These are phyloP conservation scores for Tarenaya hassleriana DNA, from an alignment of 345 rosid species.

Conservation along the genomic window DNA sequence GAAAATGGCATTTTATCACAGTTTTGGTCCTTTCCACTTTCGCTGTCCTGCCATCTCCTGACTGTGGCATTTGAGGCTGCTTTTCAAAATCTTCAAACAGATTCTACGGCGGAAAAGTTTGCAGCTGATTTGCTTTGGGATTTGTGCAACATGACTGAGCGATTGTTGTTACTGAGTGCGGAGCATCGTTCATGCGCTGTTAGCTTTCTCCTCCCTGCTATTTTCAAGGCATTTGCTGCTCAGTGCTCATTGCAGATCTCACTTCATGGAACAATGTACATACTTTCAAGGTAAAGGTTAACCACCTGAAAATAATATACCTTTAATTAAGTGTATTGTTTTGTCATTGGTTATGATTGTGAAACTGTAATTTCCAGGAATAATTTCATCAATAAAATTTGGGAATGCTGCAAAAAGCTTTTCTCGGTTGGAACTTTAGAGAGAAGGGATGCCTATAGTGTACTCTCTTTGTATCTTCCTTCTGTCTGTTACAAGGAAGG, in stretches of 20 bases:
- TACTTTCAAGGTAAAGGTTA: conserved; percentile 51
- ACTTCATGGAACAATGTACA: conserved; percentile 29
- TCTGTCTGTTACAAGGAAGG: conserved; percentile 33
- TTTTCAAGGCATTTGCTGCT: conserved; percentile 56
- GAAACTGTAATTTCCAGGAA: conserved; percentile 40
- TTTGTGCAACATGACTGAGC: conserved; percentile 57
- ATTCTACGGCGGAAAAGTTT: conserved; percentile 34
- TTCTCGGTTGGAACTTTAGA: conserved; percentile 70
- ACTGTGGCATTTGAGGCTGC: conserved; percentile 50
- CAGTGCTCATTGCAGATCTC: conserved; percentile 34
- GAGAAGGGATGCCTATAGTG: conserved; percentile 79
- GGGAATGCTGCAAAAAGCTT: conserved; percentile 74
- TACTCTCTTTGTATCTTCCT: conserved; percentile 64
- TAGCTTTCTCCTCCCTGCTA: conserved; percentile 58
- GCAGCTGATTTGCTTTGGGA: conserved; percentile 56
- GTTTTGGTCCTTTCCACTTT: conserved; percentile 42
- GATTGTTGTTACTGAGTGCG: conserved; percentile 50
- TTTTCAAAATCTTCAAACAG: conserved; percentile 33
- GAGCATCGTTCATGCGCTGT: conserved; percentile 77
- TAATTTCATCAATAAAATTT: conserved; percentile 49
- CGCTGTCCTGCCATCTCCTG: conserved; percentile 60
- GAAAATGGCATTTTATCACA: conserved; percentile 27
- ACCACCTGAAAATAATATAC: conserved; percentile 1
- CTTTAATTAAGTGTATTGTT: not conserved
- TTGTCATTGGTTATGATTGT: not conserved